These are phyloP conservation scores for Coemansia aciculifera DNA, from an alignment of 192 early-diverging fungal species.

Conservation along the genomic window DNA sequence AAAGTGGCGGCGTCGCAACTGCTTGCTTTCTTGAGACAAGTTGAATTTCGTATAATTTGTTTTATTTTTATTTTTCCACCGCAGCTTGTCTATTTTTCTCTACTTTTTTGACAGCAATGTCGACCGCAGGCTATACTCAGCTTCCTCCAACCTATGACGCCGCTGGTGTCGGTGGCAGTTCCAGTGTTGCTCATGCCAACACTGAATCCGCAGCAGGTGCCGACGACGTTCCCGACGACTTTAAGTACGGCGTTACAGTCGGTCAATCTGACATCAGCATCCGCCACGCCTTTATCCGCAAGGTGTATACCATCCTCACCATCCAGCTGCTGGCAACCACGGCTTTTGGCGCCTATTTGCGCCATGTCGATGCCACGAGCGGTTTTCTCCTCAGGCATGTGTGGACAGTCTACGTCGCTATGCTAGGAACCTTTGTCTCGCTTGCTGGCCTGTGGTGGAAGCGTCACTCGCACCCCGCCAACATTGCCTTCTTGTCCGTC, in stretches of 20 bases:
- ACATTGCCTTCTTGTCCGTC: slow-evolving; percentile 59
- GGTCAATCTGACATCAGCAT: slow-evolving; percentile 51
- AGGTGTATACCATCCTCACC: slow-evolving; percentile 71
- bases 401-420: slow-evolving; percentile 62
- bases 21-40: neutral
- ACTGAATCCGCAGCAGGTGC: slow-evolving; percentile 2
- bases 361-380: slow-evolving; percentile 57
- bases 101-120: slow-evolving; percentile 32
- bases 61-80: neutral
- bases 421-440: slow-evolving; percentile 54
- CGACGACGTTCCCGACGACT: slow-evolving; percentile 57
- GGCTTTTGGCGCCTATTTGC: slow-evolving; percentile 58
- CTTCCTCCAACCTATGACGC: slow-evolving; percentile 39
- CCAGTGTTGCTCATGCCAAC: neutral
- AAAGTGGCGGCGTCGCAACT: neutral
- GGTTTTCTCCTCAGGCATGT: slow-evolving; percentile 59
- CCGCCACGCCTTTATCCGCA: slow-evolving; percentile 66
- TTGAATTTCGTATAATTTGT: neutral
- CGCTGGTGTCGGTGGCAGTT: neutral
- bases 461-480: slow-evolving; percentile 62
- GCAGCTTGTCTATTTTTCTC: neutral
- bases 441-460: slow-evolving; percentile 61
- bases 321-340: slow-evolving; percentile 64
- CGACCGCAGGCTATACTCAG: slow-evolving; percentile 45
- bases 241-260: slow-evolving; percentile 56